Base-by-base conservation (phyloP, 1,139 yeast genomes). In the Sugiyamaella pinicola region DNA sequence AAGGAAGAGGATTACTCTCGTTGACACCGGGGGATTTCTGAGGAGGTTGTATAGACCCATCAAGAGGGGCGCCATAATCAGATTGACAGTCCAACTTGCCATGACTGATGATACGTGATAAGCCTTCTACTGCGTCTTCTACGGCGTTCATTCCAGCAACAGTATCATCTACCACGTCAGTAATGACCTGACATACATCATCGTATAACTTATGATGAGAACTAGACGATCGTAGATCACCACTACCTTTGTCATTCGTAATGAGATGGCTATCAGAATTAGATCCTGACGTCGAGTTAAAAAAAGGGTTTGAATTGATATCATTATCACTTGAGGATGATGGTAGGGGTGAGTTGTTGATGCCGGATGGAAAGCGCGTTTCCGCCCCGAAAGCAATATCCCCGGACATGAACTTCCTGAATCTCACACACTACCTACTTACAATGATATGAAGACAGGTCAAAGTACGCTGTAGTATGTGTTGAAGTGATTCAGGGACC, bases 141-240 rank as follows among this genome's bases (percentile, higher is more conserved):
- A 26, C 31, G n/a, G 31, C 31, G 12, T 26, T 18, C 26, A 40
- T 7, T 10, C n/a, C 37, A 28, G 10, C 26, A 3, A 42, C 49
- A 4, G 29, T 18, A 10, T 24, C 49, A 24, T 28, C 49, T 12
- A 45, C 42, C 12, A 29, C 41, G 15, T 45, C 49, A 4, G 15
- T 29, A 13, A 31, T 21, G 4, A 35, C 15, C 15, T 35, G 10
- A 24, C 12, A 24, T 6, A 35, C 49, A 34, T 22, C 42, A 24
- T 45, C 22, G 15, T 9, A n/a, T 2, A 35, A 10, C 3, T 17
- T 29, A 26, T 28, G 47, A 42, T 29, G 47, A 42, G 42, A 22
- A 4, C n/a, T 9, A 12, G 42, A 24, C 7, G 42, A 21, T 17
- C 17, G 35, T n/a, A 17, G 13, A 6, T n/a, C 9, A n/a, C 35